Conservation (phyloP, 148 eudicot genomes). For the Suaeda aralocaspica region DNA sequence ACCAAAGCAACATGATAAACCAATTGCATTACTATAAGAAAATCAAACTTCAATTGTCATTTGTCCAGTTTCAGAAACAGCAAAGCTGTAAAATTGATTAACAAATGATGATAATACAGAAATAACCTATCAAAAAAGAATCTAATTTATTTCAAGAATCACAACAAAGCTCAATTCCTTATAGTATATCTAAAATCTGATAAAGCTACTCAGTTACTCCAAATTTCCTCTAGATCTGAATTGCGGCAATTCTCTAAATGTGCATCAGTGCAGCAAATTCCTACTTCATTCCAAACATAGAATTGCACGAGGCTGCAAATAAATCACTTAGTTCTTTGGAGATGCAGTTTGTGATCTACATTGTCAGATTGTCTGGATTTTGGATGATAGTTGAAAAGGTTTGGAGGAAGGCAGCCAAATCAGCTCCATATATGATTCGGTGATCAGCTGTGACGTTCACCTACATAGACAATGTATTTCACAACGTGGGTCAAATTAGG, state of each 20-base stretch:
- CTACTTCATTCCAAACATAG: not conserved
- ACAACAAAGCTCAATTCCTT: slow-evolving; percentile 3
- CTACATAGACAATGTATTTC: slow-evolving; percentile 29
- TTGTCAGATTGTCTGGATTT: slow-evolving; percentile 77
- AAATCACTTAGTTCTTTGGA: not conserved
- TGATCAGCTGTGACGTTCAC: slow-evolving; percentile 96
- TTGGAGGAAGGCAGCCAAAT: slow-evolving; percentile 93
- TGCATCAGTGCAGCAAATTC: not conserved
- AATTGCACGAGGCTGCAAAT: slow-evolving; percentile 8
- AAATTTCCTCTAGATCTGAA: slow-evolving; percentile 1
- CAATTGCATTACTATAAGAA: not conserved
- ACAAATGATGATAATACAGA: slow-evolving; percentile 9
- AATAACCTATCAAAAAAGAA: slow-evolving; percentile 13
- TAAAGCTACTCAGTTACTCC: not conserved
- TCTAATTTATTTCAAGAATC: not conserved
- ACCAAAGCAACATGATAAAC: not conserved
- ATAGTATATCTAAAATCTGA: not conserved
- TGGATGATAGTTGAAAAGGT: slow-evolving; percentile 80
- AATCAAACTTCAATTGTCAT: not conserved
- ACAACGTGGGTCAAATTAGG: not conserved
- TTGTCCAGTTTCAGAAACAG: not conserved
- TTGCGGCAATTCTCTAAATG: not conserved
- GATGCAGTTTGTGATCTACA: slow-evolving; percentile 40
- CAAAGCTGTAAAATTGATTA: not conserved
- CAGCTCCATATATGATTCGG: slow-evolving; percentile 78